Base-by-base conservation (phyloP, 768 basidiomycete species). In the Cyclocybe aegerita region DNA sequence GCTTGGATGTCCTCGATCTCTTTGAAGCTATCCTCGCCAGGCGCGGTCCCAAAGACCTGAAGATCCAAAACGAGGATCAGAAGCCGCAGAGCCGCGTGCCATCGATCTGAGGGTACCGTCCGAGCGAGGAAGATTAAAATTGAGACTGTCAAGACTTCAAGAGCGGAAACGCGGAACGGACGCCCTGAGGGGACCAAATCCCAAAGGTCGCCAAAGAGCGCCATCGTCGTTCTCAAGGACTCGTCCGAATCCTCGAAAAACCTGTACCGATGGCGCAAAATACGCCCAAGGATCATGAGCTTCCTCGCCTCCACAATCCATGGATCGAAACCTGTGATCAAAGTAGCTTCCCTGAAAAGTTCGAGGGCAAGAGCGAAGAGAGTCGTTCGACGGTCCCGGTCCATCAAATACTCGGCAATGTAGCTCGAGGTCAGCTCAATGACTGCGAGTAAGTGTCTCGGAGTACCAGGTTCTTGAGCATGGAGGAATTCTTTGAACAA, bases 291-390 rank as follows among this genome's bases (percentile, higher is more conserved):
- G 14, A 56, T n/a, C 11, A 56, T 23, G 10, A 41, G 14, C 43
- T 46, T 52, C 29, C 46, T 43, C 9, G 46, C 39, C 17, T 48
- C 47, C 7, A 35, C 4, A 16, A 36, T 6, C 50, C 50, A 56
- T 6, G 46, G 30, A 15, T 38, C 47, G 1, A 16, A 8, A 5
- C 15, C 29, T 2, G 33, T 38, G 1, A 43, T 31, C 1, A 36
- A 39, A 8, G 43, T 14, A 1, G 50, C 55, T n/a, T 56, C 55
- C 29, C 55, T 51, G 34, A 56, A 49, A 2, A 56, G 37, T 23
- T 56, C 50, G 32, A 56, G 34, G 2, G 50, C 46, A 15, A 52
- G 32, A 9, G 36, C 47, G 9, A 56, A 42, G 15, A 46, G 32
- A 3, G 39, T 14, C 11, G 38, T 9, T 17, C 33, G 15, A 4